Evolutionary conservation across 164 flowering plant species (phyloP).

Genomic region (Paratinospora sagittata): DNA sequence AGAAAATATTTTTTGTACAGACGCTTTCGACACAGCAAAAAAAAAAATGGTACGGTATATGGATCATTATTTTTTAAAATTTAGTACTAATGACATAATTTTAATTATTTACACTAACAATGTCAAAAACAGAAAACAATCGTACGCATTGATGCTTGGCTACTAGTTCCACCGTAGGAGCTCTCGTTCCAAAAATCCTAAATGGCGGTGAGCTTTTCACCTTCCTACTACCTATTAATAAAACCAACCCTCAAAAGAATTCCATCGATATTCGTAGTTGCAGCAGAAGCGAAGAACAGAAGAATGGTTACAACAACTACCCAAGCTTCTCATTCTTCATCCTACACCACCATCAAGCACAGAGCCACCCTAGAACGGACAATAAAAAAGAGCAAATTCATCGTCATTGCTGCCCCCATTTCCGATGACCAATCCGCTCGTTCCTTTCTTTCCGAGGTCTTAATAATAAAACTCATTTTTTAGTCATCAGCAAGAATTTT

Average conservation of each 20-base stretch:
- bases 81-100: too few relatives aligned
- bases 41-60: too few relatives aligned
- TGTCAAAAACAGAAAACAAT: too few relatives aligned
- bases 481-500: background rate
- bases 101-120: too few relatives aligned
- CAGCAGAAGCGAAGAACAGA: constrained; percentile 9
- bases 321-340: constrained; percentile 24
- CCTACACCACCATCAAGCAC: constrained; percentile 60
- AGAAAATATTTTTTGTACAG: too few relatives aligned
- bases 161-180: too few relatives aligned
- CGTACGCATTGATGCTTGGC: too few relatives aligned
- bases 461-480: background rate
- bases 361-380: constrained; percentile 47
- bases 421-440: constrained; percentile 60
- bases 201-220: too few relatives aligned
- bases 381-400: constrained; percentile 91
- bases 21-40: too few relatives aligned
- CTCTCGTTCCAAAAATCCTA: too few relatives aligned
- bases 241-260: constrained; percentile 8
- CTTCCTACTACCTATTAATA: background rate
- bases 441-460: constrained; percentile 70
- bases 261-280: constrained; percentile 5
- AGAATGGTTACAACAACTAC: constrained; percentile 14
- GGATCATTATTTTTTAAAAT: too few relatives aligned
- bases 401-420: constrained; percentile 75